Percentiles rank a stretch among this genome's conserved stretches.
phyloP scores from a whole-genome alignment of 2,329 filamentous ascomycete species.

The Leptoxyphium fumago region DNA sequence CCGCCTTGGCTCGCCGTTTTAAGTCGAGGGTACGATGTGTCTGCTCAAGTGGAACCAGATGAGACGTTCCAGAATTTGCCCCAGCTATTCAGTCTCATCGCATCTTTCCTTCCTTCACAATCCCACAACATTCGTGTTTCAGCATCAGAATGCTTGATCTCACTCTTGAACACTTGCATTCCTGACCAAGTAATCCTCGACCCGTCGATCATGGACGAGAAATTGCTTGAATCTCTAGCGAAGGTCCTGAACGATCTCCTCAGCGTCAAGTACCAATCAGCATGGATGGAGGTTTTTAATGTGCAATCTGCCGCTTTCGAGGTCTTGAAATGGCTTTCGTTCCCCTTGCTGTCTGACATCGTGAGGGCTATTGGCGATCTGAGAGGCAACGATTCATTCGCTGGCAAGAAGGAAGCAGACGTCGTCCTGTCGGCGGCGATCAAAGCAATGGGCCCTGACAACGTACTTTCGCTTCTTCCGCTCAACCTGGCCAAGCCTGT shows the following conservation, averaged over 20 bases:
- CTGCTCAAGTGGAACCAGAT: conserved; percentile 72
- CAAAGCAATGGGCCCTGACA: conserved; percentile 75
- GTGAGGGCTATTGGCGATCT: conserved; percentile 74
- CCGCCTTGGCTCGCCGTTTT: conserved; percentile 95
- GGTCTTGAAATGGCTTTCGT: conserved; percentile 67
- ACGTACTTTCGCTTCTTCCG: conserved; percentile 67
- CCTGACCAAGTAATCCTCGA: conserved; percentile 71
- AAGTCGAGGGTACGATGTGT: conserved; percentile 86
- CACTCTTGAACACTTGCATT: conserved; percentile 80
- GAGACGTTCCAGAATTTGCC: conserved; percentile 88
- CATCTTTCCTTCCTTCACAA: conserved; percentile 68
- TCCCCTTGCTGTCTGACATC: conserved; percentile 61
- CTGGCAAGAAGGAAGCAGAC: conserved; percentile 89
- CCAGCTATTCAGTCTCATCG: conserved; percentile 65
- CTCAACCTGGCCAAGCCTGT: conserved; percentile 70
- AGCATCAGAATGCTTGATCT: conserved; percentile 86
- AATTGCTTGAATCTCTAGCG: conserved; percentile 67
- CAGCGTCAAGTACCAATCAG: conserved; percentile 80
- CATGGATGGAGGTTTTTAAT: conserved; percentile 89
- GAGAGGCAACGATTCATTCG: conserved; percentile 73
- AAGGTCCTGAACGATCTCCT: conserved; percentile 59
- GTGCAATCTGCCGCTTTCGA: conserved; percentile 81
- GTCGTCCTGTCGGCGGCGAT: conserved; percentile 78
- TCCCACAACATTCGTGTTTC: conserved; percentile 90
- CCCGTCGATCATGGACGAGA: conserved; percentile 85